Percentiles rank a stretch among this genome's conserved stretches.
Evolutionary conservation across 1,284 basidiomycete species (phyloP).

Genomic region (Moesziomyces antarcticus): DNA sequence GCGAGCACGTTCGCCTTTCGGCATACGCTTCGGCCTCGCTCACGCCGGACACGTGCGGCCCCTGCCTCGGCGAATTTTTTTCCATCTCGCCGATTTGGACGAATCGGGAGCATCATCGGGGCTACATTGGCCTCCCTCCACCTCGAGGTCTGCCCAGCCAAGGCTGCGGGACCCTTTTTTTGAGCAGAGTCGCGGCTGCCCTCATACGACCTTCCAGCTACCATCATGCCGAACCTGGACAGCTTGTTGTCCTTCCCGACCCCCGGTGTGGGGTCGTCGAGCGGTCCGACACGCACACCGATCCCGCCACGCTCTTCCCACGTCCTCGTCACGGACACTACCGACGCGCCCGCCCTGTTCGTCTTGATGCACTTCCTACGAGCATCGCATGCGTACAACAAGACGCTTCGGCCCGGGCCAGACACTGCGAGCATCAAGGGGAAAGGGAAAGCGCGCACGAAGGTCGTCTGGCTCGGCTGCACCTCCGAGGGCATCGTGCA

Average conservation of each 20-base stretch:
- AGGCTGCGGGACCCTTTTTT: not conserved
- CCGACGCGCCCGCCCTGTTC: slow-evolving; percentile 48
- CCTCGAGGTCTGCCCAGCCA: not conserved
- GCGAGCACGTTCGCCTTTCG: not conserved
- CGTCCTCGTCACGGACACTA: slow-evolving; percentile 51
- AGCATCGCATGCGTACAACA: slow-evolving; percentile 29
- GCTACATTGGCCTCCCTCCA: not conserved
- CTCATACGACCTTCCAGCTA: not conserved
- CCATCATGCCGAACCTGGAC: slow-evolving; percentile 44
- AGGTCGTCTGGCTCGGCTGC: slow-evolving; percentile 52
- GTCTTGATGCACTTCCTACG: slow-evolving; percentile 44
- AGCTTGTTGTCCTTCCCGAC: slow-evolving; percentile 37
- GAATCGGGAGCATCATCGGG: not conserved
- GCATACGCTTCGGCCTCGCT: not conserved
- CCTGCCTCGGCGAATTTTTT: not conserved
- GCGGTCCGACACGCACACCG: slow-evolving; percentile 14
- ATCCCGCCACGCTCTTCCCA: slow-evolving; percentile 49
- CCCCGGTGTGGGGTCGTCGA: slow-evolving; percentile 13
- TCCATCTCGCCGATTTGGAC: too few species aligned
- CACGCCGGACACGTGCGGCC: not conserved
- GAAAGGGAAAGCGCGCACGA: slow-evolving; percentile 10
- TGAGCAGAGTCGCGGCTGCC: not conserved
- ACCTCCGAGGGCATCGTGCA: slow-evolving; percentile 38
- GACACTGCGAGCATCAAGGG: slow-evolving; percentile 9
- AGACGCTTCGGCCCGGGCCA: not conserved